Conservation (phyloP, 2,329 filamentous ascomycete genomes). For the Ophidiomyces ophidiicola region DNA sequence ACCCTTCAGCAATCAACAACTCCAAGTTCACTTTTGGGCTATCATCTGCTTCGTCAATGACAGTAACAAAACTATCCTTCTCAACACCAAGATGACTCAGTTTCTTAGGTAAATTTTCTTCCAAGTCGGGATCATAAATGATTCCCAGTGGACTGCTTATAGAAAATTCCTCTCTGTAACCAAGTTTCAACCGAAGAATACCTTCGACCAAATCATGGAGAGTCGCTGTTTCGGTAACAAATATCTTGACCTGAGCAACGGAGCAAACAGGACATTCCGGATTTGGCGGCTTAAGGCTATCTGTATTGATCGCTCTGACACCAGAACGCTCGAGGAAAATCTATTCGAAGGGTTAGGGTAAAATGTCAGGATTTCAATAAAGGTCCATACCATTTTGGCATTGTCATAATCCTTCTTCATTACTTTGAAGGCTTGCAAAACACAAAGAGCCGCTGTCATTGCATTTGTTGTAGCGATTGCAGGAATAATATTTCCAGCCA, state of each 20-base stretch:
- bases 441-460: conserved; percentile 84
- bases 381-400: conserved; percentile 56
- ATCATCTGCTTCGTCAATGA: conserved; percentile 66
- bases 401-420: conserved; percentile 57
- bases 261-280: conserved; percentile 74
- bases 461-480: conserved; percentile 97
- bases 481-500: conserved; percentile 98
- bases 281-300: conserved; percentile 53
- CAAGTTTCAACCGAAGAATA: conserved; percentile 56
- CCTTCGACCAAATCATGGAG: conserved; percentile 67
- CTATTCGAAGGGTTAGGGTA: conserved; percentile 26
- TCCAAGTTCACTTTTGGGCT: conserved; percentile 65
- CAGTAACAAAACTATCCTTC: conserved; percentile 62
- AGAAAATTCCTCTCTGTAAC: conserved; percentile 70
- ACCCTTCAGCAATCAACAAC: conserved; percentile 39
- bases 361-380: conserved; percentile 6
- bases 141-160: conserved; percentile 61
- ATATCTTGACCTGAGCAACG: conserved; percentile 54
- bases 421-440: conserved; percentile 86
- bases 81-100: conserved; percentile 65
- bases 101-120: conserved; percentile 71
- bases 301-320: conserved; percentile 47
- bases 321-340: conserved; percentile 63
- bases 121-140: conserved; percentile 83
- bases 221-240: conserved; percentile 58